Base-by-base conservation (phyloP, 1,139 yeast species). In the Sugiyamaella xylanicola region DNA sequence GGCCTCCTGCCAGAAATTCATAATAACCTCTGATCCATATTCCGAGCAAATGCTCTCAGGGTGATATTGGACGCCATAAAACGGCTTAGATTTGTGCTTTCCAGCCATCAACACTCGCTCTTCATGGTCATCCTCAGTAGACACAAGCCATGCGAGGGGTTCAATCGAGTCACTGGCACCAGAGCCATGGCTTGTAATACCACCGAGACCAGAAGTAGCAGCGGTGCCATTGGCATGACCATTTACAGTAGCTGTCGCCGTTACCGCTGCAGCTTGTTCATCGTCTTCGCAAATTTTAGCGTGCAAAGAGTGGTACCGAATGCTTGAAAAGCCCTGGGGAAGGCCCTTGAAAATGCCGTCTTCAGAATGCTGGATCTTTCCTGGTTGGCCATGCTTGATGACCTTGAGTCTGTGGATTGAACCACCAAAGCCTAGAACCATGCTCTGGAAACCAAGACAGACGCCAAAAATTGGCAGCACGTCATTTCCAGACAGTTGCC, bases 51-150 rank as follows among this genome's bases (percentile, higher is more conserved):
- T 82, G 0, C 97, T 90, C 67, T 95, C 99, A 0, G 99, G 99
- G 66, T 95, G 99, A 66, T 92, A 95, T 65, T 95, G 99, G 1
- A 95, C 97, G 0, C 97, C 99, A 71, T 79, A 92, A 72, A 87
- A 87, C 0, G 98, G 98, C 25, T 75, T 72, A 0, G 52, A 25
- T 0, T 54, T 63, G 65, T 89, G 93, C 64, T 74, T 80, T 0
- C 81, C 95, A 0, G 96, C 96, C 99, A 93, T 92, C 42, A 90
- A 68, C 2, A 87, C 75, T n/a, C 61, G 60, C 19, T 67, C 63
- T 3, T 55, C 63, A 29, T 66, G 67, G n/a, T 55, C 56, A 42
- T 48, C 54, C 9, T 37, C 40, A 22, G 48, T 41, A 4, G 48
- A 17, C 11, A 39, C 51, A 2, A 59, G 45, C 63, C 63, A 61